Base-by-base conservation (phyloP, 495 filamentous ascomycete genomes). In the Xeromyces bisporus region DNA sequence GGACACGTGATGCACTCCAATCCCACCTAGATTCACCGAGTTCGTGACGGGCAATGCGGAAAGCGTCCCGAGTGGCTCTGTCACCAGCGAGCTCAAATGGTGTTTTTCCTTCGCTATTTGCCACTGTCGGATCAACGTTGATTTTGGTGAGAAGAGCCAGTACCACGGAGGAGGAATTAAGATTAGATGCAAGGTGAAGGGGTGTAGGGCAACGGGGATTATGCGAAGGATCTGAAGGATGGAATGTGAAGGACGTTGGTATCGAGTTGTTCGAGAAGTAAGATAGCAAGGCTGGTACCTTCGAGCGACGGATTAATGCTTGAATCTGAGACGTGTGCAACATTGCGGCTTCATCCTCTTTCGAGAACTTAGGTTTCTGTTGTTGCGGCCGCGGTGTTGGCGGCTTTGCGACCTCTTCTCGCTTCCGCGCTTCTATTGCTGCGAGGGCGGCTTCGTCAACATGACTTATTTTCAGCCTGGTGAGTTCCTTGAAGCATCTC, bases 401-500 rank as follows among this genome's bases (percentile, higher is more conserved):
- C 51, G 49, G 33, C 35, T 58, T 41, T 38, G 54, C 31, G 44
- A 36, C 29, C 34, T 46, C 42, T 37, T 55, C 40, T 43, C 26
- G 38, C 28, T 47, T 34, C 38, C 58, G 58, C 11, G 51, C 52
- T 21, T 59, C 58, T n/a, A n/a, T n/a, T 7, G 62, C 53, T 23
- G 67, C 64, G 13, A 71, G 56, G 5, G 62, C 63, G 14, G 52
- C 60, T 53, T 80, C 65, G 37, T 77, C 66, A 18, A 96, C 66
- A 30, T 75, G 67, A 35, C 69, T 75, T 29, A 92, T 60, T 51
- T 97, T 94, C 7, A 91, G 68, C 1, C 87, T 63, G 0, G 89
- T 97, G 4, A 97, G 62, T 48, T 97, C 91, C 35, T 85, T 76
- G 43, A 93, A 97, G 29, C 75, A 71, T 12, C 85, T 71, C 80